A percentile compares a stretch with the other conserved stretches of the same genome.
Conservation (phyloP, 1,284 basidiomycete genomes). For the Microbotryomycetes sp. region DNA sequence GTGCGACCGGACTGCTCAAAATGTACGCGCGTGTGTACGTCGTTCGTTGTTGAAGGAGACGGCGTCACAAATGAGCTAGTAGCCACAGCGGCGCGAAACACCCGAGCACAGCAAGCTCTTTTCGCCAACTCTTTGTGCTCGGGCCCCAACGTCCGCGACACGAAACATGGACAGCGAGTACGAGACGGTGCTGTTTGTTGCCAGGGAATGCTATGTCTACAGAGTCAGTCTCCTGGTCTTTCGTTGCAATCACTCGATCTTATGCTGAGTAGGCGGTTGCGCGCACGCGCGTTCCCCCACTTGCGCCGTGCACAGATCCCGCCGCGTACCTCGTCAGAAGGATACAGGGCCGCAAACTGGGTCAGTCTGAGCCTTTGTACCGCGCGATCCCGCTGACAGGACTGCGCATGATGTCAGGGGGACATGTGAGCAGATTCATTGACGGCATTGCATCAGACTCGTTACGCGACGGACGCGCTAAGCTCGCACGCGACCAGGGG, state of each 20-base stretch:
- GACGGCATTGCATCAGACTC: conserved; percentile 40
- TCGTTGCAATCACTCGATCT: conserved; percentile 5
- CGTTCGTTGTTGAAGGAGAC: too few relatives aligned
- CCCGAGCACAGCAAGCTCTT: too few relatives aligned
- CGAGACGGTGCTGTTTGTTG: conserved; percentile 75
- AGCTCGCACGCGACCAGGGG: conserved; percentile 48
- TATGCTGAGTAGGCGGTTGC: not conserved
- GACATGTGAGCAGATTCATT: not conserved
- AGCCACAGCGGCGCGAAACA: too few relatives aligned
- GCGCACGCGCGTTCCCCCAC: not conserved
- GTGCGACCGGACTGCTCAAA: too few relatives aligned
- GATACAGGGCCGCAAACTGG: conserved; percentile 74
- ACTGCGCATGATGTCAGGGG: not conserved
- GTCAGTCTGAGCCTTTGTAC: too few relatives aligned
- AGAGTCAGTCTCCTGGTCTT: conserved; percentile 45
- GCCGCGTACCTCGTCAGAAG: conserved; percentile 70
- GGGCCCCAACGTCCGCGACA: too few relatives aligned
- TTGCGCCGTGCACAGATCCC: conserved; percentile 61
- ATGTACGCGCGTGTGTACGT: too few relatives aligned
- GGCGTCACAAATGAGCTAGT: too few relatives aligned
- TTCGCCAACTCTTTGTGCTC: too few relatives aligned
- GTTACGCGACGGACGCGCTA: not conserved
- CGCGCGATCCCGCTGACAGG: not conserved
- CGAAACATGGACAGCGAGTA: conserved; percentile 55
- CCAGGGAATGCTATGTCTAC: conserved; percentile 66